Evolutionary conservation across 2,329 filamentous ascomycete species (phyloP).

Genomic region (Monilinia vaccinii-corymbosi): DNA sequence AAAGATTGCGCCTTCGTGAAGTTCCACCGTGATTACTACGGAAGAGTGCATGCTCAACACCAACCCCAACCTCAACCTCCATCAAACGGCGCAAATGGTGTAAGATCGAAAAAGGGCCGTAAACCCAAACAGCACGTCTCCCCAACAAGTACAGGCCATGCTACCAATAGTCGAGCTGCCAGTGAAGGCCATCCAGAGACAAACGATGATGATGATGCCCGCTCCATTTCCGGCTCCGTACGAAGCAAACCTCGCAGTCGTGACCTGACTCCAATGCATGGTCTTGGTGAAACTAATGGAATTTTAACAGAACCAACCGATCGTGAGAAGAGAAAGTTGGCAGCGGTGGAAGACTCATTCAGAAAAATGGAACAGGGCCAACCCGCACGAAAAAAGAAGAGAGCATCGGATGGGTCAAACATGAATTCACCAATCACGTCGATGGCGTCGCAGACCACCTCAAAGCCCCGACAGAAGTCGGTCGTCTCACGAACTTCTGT

Average conservation of each 20-base stretch:
- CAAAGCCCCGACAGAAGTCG: constrained; percentile 29
- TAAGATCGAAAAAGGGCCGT: constrained; percentile 29
- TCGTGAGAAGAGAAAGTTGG: constrained; percentile 57
- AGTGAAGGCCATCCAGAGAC: constrained; percentile 54
- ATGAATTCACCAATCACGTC: constrained; percentile 13
- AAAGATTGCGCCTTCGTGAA: constrained; percentile 54
- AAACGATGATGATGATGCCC: constrained; percentile 42
- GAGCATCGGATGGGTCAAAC: constrained; percentile 44
- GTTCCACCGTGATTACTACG: constrained; percentile 50
- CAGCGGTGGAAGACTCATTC: constrained; percentile 57
- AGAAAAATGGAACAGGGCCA: constrained; percentile 51
- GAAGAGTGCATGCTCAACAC: constrained; percentile 39
- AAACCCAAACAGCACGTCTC: constrained; percentile 50
- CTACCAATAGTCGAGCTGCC: constrained; percentile 53
- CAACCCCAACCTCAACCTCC: constrained; percentile 26
- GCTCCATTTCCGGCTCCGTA: constrained; percentile 40
- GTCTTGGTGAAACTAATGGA: constrained; percentile 43
- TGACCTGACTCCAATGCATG: constrained; percentile 48
- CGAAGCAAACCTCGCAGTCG: constrained; percentile 59
- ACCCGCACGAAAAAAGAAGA: constrained; percentile 53
- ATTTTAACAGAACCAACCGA: constrained; percentile 53
- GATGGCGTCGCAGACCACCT: constrained; percentile 16
- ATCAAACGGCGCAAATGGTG: constrained; percentile 26
- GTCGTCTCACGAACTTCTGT: constrained; percentile 20
- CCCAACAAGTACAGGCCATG: constrained; percentile 52